Base-by-base conservation (phyloP, 2,329 filamentous ascomycete species). In the Microcyclospora tardicrescens region DNA sequence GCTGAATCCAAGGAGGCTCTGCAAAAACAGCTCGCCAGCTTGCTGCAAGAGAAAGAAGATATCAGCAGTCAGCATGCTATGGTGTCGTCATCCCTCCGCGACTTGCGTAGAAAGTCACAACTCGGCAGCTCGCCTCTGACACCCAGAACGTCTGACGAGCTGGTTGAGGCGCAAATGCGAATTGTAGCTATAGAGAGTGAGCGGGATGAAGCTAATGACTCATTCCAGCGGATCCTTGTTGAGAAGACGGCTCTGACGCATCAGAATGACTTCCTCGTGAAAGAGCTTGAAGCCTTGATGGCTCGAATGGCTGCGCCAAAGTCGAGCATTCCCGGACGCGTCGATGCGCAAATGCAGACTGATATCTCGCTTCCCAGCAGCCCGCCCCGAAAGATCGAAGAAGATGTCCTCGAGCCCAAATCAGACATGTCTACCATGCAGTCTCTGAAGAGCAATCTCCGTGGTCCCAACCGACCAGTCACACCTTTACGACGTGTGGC, bases 241-340 rank as follows among this genome's bases (percentile, higher is more conserved):
- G 53, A 56, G 34, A 56, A 53, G 43, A 41, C 43, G 6, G 50
- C 54, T 14, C 33, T 57, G 9, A 45, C 44, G 6, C 40, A 46
- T 16, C 52, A 56, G 37, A 55, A 54, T 30, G 51, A 51, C 6
- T 47, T 51, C 30, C 40, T 57, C 10, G 43, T 48, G 14, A 51
- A 53, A 40, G 50, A 56, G 37, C 50, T 56, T 11, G 48, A 50
- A 36, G 45, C 38, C 11, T 39, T 50, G n/a, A 48, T 44, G 28
- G 43, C 50, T n/a, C 46, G 51, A 38, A 38, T 40, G 14, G 38
- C 10, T 34, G 32, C 13, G 15, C 38, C 33, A 28, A 35, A 28
- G 29, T 50, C 53, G 47, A 55, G 45, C 31, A 46, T 46, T 5
- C 28, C 30, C n/a, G 34, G 3, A 16, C 28, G 12, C 14, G 14